Percentiles rank a stretch among this genome's conserved stretches.
Evolutionary conservation across 768 basidiomycete genomes (phyloP).

Genomic region (Mrakia gelida): DNA sequence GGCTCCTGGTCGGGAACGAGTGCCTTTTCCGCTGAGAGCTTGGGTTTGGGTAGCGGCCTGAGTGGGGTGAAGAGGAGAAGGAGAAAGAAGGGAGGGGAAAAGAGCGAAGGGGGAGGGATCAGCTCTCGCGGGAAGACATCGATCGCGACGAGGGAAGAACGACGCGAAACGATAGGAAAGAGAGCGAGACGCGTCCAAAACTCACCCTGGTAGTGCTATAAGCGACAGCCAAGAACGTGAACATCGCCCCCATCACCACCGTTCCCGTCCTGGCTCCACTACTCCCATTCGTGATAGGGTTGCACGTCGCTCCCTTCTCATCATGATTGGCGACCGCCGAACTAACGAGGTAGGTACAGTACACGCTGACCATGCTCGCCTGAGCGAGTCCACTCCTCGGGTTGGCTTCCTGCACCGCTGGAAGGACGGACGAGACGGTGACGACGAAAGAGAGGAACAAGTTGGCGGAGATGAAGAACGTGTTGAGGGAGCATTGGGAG

Average conservation of each 20-base stretch:
- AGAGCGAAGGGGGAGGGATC: not conserved
- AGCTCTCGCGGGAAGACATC: not conserved
- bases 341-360: conserved; percentile 91
- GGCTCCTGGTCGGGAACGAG: conserved; percentile 38
- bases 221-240: conserved; percentile 97
- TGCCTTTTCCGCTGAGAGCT: conserved; percentile 68
- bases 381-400: conserved; percentile 93
- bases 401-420: conserved; percentile 82
- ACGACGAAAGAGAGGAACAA: conserved; percentile 71
- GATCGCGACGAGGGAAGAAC: too few species aligned
- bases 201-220: conserved; percentile 48
- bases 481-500: conserved; percentile 81
- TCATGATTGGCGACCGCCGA: conserved; percentile 91
- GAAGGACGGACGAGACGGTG: conserved; percentile 77
- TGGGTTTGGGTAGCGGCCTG: conserved; percentile 93
- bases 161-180: not conserved
- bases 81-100: not conserved
- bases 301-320: conserved; percentile 63
- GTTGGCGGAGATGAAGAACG: conserved; percentile 96
- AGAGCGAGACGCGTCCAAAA: not conserved
- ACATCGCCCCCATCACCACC: conserved; percentile 81
- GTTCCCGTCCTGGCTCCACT: conserved; percentile 71
- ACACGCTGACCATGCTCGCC: conserved; percentile 92
- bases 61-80: conserved; percentile 61
- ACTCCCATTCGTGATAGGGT: conserved; percentile 67